Base-by-base conservation (phyloP, 2,329 filamentous ascomycete genomes). In the Colletotrichum sp. region DNA sequence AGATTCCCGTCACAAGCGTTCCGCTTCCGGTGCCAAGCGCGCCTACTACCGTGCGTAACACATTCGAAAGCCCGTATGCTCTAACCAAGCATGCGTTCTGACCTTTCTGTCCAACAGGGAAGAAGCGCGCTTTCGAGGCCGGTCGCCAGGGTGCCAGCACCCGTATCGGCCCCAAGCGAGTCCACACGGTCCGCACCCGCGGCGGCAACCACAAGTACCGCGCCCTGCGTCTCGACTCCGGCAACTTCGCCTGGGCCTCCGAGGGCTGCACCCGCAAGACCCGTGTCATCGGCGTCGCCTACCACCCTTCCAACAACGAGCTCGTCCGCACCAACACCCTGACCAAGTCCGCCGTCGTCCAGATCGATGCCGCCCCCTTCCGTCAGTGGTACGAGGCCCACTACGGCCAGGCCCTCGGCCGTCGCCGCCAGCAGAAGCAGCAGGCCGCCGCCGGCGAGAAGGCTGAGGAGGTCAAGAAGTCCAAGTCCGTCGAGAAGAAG, bases 221-320 rank as follows among this genome's bases (percentile, higher is more conserved):
- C 90, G 97, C 94, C 83, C 96, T 99, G 82, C 97, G 97, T 90
- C 95, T 99, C 90, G 97, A 99, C 88, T 94, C 95, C 81, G 97
- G 97, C 88, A 99, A 99, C 94, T 99, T 99, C 90, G 96, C 96
- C 85, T 99, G 97, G 97, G 96, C 95, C 85, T 98, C 96, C 82
- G 97, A 99, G 93, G 96, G 96, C 86, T 92, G 96, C 89, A 95
- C 96, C 90, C 96, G 97, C 94, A 99, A 99, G 94, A 96, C 95
- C 89, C 97, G 98, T 92, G 95, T 99, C 88, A 98, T 99, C 88
- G 96, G 92, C 85, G 98, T 99, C 90, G 94, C 94, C 87, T 99
- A 96, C 95, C 98, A 99, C 91, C 98, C 97, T 79, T 98, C 96
- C 88, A 99, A 99, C 96, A 99, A 99, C 95, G 97, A 99, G 92